Percentiles rank a stretch among this genome's conserved stretches.
Evolutionary conservation across 2,329 filamentous ascomycete species (phyloP).

Genomic region (Curvularia sp.): DNA sequence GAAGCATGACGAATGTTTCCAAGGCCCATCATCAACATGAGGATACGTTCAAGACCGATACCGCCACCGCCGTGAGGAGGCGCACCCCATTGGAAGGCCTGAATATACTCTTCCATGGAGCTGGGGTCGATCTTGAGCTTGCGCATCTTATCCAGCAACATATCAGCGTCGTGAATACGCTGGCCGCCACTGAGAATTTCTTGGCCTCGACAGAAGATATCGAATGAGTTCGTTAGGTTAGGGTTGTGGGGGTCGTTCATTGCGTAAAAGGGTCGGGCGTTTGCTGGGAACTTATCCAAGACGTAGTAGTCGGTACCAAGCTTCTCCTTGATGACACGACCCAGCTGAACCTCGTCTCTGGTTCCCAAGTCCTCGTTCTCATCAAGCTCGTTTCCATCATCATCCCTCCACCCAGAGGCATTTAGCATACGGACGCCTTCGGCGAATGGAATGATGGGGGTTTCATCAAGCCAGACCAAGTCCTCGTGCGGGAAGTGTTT

Average conservation of each 20-base stretch:
- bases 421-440: conserved; percentile 84
- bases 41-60: conserved; percentile 85
- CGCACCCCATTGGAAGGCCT: conserved; percentile 85
- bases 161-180: conserved; percentile 81
- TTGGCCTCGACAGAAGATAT: conserved; percentile 92
- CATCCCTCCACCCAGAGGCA: conserved; percentile 76
- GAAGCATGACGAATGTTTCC: conserved; percentile 90
- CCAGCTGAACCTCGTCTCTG: conserved; percentile 84
- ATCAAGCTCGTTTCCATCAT: conserved; percentile 74
- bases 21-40: conserved; percentile 84
- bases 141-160: conserved; percentile 80
- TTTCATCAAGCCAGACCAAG: conserved; percentile 85
- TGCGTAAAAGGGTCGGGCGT: conserved; percentile 88
- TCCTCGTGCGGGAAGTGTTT: conserved; percentile 86
- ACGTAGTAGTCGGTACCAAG: conserved; percentile 92
- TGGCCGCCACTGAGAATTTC: conserved; percentile 93
- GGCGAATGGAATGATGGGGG: conserved; percentile 78
- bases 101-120: conserved; percentile 90
- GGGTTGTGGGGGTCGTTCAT: conserved; percentile 79
- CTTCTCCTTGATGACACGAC: conserved; percentile 83
- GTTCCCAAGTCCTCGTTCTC: conserved; percentile 83
- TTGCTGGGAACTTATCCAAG: conserved; percentile 88
- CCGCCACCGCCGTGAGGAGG: conserved; percentile 90
- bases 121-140: conserved; percentile 76
- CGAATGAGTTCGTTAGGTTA: conserved; percentile 86